These are phyloP conservation scores for Cubamyces sp. DNA, from an alignment of 768 basidiomycete species.

Conservation along the genomic window DNA sequence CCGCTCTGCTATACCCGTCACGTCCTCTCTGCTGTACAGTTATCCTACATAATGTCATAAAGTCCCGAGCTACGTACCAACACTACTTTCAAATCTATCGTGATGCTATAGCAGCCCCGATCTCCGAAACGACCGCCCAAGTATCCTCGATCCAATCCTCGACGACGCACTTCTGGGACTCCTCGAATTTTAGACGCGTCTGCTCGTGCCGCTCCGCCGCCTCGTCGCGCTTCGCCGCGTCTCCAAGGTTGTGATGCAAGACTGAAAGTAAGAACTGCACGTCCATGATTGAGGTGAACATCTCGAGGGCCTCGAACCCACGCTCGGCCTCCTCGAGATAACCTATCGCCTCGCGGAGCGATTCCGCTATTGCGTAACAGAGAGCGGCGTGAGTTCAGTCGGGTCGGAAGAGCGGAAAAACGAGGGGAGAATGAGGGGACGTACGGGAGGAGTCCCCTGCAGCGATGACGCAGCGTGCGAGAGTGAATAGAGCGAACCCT, in stretches of 20 bases:
- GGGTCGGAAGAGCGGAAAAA: neutral
- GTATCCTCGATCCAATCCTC: constrained; percentile 60
- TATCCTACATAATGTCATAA: no score
- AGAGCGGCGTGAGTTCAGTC: neutral
- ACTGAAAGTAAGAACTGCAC: constrained; percentile 75
- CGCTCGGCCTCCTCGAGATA: constrained; percentile 56
- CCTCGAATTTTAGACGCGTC: constrained; percentile 46
- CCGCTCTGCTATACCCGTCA: no score
- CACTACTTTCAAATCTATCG: no score
- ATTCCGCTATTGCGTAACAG: constrained; percentile 31
- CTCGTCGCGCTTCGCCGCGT: constrained; percentile 57
- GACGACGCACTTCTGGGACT: constrained; percentile 46
- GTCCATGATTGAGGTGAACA: constrained; percentile 62
- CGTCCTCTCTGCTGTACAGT: no score
- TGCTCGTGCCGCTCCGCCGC: constrained; percentile 52
- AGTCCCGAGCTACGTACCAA: no score
- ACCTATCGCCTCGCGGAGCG: constrained; percentile 8
- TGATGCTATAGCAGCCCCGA: constrained; percentile 59
- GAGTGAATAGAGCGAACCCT: constrained; percentile 71
- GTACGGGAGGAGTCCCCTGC: constrained; percentile 52
- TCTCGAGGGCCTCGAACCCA: constrained; percentile 60
- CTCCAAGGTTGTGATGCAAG: constrained; percentile 70
- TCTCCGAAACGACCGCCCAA: constrained; percentile 58
- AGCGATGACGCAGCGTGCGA: constrained; percentile 76
- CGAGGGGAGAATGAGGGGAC: constrained; percentile 20